phyloP scores from a whole-genome alignment of 2,329 filamentous ascomycete genomes.

The Calcarisporium arbuscula region DNA sequence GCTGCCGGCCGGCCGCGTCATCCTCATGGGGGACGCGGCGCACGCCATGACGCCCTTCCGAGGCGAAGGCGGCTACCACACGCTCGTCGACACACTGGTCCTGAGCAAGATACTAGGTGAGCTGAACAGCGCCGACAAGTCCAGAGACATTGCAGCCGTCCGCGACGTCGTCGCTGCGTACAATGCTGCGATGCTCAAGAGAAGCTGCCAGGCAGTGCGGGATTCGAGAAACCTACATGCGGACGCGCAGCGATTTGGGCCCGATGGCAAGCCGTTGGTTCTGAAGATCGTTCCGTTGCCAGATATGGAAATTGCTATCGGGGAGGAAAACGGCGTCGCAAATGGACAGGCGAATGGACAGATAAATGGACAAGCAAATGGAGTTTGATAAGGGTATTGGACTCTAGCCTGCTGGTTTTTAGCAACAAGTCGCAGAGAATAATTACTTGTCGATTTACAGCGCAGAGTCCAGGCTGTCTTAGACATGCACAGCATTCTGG shows the following conservation, averaged over 20 bases:
- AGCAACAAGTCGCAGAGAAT: no score
- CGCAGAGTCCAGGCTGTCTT: no score
- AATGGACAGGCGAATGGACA: no score
- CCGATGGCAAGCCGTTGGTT: not conserved
- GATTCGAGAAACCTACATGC: constrained; percentile 1
- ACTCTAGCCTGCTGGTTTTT: no score
- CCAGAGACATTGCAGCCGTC: constrained; percentile 5
- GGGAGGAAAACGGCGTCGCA: no score
- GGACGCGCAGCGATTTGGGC: not conserved
- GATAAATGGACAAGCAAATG: no score
- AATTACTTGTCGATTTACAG: no score
- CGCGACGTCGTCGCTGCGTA: constrained; percentile 9
- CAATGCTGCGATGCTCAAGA: constrained; percentile 19
- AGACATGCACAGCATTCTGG: no score
- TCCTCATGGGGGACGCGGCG: constrained; percentile 38
- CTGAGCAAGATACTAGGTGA: constrained; percentile 18
- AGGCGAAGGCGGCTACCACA: constrained; percentile 32
- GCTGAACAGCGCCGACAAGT: constrained; percentile 2
- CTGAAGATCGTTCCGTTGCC: no score
- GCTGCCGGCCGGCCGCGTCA: constrained; percentile 25
- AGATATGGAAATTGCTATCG: no score
- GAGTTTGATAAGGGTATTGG: no score
- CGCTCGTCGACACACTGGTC: constrained; percentile 33
- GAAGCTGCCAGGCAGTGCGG: constrained; percentile 16
- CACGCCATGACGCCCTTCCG: constrained; percentile 23